Base-by-base conservation (phyloP, 2,329 filamentous ascomycete genomes). In the Phoma sp. region DNA sequence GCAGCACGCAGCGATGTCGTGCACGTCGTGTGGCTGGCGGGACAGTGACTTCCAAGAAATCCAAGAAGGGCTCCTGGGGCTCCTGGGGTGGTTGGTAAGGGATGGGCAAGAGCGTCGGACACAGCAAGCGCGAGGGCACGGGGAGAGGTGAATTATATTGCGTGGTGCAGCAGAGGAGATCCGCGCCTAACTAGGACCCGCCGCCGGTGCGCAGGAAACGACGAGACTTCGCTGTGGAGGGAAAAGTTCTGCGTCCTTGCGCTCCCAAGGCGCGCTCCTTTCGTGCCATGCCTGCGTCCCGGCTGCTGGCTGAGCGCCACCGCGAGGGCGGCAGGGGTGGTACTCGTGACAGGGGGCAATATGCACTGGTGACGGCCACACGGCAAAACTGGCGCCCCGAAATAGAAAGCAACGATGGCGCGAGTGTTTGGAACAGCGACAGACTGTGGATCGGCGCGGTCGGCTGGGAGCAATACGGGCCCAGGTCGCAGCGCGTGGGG, bases 61-160 rank as follows among this genome's bases (percentile, higher is more conserved):
- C n/a, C n/a, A n/a, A n/a, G n/a, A n/a, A n/a, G n/a, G n/a, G n/a
- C n/a, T n/a, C n/a, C n/a, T n/a, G 14, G 9, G 17, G 21, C 12
- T 40, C 28, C 33, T 30, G 45, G 51, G 51, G 30, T 45, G 12
- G 43, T 47, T 26, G 29, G 58, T 42, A 52, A 53, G 59, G 51
- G 50, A 20, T 50, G 36, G 49, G 43, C 36, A 42, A 28, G 43
- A 39, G 36, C 52, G 46, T 46, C 55, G 47, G 56, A 50, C 60
- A 59, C 45, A 56, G 36, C 34, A 49, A 53, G 53, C 37, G 52
- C 55, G 40, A 50, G 46, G 30, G 39, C 39, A 48, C 15, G 51
- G 51, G 45, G 46, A 55, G 55, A 56, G 55, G 59, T 57, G 64
- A 57, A 47, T 63, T 71, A 71, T 73, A 73, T 68, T 65, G 63